A percentile compares a stretch with the other conserved stretches of the same genome.
Evolutionary conservation across 2,329 filamentous ascomycete species (phyloP).

Genomic region (Trichoderma breve): DNA sequence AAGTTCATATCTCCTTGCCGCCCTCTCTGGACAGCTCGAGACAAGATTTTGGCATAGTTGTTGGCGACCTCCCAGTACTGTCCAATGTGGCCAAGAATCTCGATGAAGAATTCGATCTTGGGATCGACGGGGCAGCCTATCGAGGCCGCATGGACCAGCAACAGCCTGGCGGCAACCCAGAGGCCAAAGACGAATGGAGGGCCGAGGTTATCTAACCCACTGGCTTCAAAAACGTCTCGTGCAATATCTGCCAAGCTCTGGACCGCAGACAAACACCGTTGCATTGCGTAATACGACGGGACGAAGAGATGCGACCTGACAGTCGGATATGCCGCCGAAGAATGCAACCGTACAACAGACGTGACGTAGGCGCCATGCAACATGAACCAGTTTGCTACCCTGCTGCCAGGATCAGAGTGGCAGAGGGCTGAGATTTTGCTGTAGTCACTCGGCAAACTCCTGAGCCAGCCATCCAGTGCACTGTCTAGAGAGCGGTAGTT

Average conservation of each 20-base stretch:
- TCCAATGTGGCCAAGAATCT: slow-evolving; percentile 41
- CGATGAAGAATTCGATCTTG: slow-evolving; percentile 44
- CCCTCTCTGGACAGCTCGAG: slow-evolving; percentile 38
- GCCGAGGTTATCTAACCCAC: slow-evolving; percentile 42
- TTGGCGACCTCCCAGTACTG: slow-evolving; percentile 45
- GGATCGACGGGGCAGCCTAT: slow-evolving; percentile 38
- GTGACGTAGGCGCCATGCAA: slow-evolving; percentile 46
- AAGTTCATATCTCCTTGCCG: slow-evolving; percentile 39
- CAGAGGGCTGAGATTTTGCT: slow-evolving; percentile 45
- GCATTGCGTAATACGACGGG: slow-evolving; percentile 46
- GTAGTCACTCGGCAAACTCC: slow-evolving; percentile 44
- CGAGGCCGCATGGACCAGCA: slow-evolving; percentile 43
- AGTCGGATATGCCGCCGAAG: slow-evolving; percentile 43
- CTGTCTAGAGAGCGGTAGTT: slow-evolving; percentile 41
- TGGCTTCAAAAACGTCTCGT: slow-evolving; percentile 43
- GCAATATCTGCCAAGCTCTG: slow-evolving; percentile 45
- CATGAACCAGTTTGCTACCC: slow-evolving; percentile 48
- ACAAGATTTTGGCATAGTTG: slow-evolving; percentile 42
- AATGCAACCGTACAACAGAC: slow-evolving; percentile 44
- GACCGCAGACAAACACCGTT: slow-evolving; percentile 44
- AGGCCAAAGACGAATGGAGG: slow-evolving; percentile 46
- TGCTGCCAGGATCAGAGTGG: slow-evolving; percentile 45
- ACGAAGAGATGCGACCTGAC: slow-evolving; percentile 41
- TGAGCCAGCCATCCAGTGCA: slow-evolving; percentile 42
- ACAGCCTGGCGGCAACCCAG: slow-evolving; percentile 42